Conservation (phyloP, 2,329 filamentous ascomycete species). For the Cladobotryum mycophilum region DNA sequence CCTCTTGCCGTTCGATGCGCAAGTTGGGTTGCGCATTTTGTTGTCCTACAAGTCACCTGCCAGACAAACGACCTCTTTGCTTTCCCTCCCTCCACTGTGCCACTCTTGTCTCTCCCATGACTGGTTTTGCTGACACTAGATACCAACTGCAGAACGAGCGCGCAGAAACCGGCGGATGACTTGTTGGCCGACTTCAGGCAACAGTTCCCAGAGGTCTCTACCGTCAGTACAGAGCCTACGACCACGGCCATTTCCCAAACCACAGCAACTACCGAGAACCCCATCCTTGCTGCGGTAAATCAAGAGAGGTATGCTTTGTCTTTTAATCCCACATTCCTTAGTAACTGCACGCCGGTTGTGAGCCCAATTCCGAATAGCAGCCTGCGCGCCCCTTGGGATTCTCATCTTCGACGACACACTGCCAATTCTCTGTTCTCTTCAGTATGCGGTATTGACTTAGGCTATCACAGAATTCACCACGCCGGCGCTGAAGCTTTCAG, state of each 20-base stretch:
- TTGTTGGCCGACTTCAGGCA: slow-evolving; percentile 76
- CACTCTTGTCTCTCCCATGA: neutral
- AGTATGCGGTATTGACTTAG: neutral
- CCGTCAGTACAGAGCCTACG: slow-evolving; percentile 42
- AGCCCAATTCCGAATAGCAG: too few relatives aligned
- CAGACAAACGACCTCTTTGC: neutral
- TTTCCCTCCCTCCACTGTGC: neutral
- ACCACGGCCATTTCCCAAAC: slow-evolving; percentile 32
- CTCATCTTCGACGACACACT: neutral
- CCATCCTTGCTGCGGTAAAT: slow-evolving; percentile 16
- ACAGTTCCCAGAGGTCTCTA: slow-evolving; percentile 68
- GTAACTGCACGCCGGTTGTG: neutral
- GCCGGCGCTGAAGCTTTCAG: slow-evolving; percentile 35
- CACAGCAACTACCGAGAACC: slow-evolving; percentile 19
- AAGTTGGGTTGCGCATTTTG: too few relatives aligned
- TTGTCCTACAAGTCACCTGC: too few relatives aligned
- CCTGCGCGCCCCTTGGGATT: too few relatives aligned
- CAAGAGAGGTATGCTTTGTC: slow-evolving; percentile 22
- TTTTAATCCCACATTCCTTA: neutral
- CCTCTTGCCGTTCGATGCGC: too few relatives aligned
- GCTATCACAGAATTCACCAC: slow-evolving; percentile 15
- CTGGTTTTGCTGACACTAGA: slow-evolving; percentile 1
- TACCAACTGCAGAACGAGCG: slow-evolving; percentile 55
- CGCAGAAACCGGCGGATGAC: slow-evolving; percentile 77
- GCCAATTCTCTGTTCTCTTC: neutral